phyloP scores from a whole-genome alignment of 495 filamentous ascomycete genomes.

The Umbilicaria muhlenbergii region DNA sequence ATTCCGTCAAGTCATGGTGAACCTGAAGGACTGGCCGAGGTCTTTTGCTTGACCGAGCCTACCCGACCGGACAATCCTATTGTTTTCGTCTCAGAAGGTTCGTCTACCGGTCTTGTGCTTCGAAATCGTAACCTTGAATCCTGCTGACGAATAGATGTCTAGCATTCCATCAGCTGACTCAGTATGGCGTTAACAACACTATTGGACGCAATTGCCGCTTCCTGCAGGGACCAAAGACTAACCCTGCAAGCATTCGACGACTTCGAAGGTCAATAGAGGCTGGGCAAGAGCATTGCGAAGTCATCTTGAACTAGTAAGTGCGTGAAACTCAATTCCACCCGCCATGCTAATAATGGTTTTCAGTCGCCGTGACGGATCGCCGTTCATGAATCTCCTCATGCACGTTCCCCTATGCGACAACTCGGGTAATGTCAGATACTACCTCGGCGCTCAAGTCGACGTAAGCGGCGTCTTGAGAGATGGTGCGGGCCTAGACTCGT shows the following conservation, averaged over 20 bases:
- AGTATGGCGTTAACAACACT: slow-evolving; percentile 45
- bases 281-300: slow-evolving; percentile 49
- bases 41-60: slow-evolving; percentile 67
- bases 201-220: slow-evolving; percentile 52
- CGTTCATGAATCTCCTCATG: slow-evolving; percentile 54
- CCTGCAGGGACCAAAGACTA: slow-evolving; percentile 46
- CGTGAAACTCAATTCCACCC: slow-evolving; percentile 1
- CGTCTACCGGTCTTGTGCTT: slow-evolving; percentile 2
- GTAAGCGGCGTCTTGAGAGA: slow-evolving; percentile 41
- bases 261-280: slow-evolving; percentile 38
- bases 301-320: slow-evolving; percentile 52
- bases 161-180: slow-evolving; percentile 48
- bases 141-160: background rate
- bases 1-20: slow-evolving; percentile 40
- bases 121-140: no score
- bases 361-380: slow-evolving; percentile 47
- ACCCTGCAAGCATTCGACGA: slow-evolving; percentile 33
- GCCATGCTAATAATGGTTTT: background rate
- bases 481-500: slow-evolving; percentile 40
- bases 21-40: slow-evolving; percentile 59
- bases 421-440: slow-evolving; percentile 41
- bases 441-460: slow-evolving; percentile 48
- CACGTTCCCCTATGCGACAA: slow-evolving; percentile 47
- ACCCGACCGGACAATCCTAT: slow-evolving; percentile 61
- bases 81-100: slow-evolving; percentile 65